Evolutionary conservation across 768 basidiomycete species (phyloP), one percentile per base, ranked within the genome.

Genomic region (Pulveroboletus sp.): DNA sequence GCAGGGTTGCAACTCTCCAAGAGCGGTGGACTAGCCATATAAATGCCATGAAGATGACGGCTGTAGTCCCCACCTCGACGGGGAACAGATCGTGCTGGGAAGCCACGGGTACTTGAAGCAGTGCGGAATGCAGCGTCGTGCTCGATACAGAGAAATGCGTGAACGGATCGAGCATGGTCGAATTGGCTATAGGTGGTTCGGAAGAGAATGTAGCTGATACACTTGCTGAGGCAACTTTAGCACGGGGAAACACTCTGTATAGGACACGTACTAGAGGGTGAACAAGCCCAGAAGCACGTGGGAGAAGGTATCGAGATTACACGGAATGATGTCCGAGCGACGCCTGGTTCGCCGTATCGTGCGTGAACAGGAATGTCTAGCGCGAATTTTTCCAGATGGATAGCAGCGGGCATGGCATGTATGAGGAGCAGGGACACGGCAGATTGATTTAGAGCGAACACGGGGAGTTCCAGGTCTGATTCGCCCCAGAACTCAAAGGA

Each of bases 301-400:
- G 74, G 67, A 19, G 60, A 47, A 5, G 52, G 45, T 23, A 71
- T 45, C 11, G 45, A 24, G 29, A 73, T 58, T 2, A 49, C 49
- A 19, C 60, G 55, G 43, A 54, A 44, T 10, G 56, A 52, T 17
- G 39, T n/a, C 32, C 39, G 40, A 19, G 40, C 50, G 11, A 44
- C 33, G 13, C 44, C 37, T 33, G 69, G 72, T 37, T 52, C 46
- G 21, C 69, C 70, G 50, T 78, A 78, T 13, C 76, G 72, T 16
- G 67, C 68, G 53, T 78, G 76, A 35, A 78, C 45, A 8, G 76
- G 77, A 6, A 78, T 49, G 20, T 71, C 64, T 20, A 75, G 44
- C 0, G 50, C 36, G 17, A 59, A 38, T 20, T 42, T 51, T 29
- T 55, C 43, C 17, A 19, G 17, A 33, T 13, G 53, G 36, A 48